These are phyloP conservation scores for Aspergillus hortae DNA, from an alignment of 2,329 filamentous ascomycete genomes.

Conservation along the genomic window DNA sequence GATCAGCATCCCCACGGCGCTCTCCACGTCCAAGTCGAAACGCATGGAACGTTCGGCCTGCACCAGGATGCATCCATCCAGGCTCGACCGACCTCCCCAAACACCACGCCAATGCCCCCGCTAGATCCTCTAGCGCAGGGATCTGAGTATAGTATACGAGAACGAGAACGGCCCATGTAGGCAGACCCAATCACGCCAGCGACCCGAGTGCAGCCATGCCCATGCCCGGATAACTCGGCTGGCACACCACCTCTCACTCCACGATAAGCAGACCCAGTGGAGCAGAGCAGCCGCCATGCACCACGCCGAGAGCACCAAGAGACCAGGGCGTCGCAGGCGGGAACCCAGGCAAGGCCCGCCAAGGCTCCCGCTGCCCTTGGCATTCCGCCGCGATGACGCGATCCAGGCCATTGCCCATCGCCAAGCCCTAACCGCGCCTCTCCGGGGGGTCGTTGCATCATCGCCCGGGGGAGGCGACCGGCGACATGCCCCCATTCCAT, in stretches of 20 bases:
- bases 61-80: no score
- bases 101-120: conserved; percentile 15
- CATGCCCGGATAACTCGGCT: conserved; percentile 16
- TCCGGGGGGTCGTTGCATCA: conserved; percentile 5
- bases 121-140: background rate
- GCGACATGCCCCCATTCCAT: background rate
- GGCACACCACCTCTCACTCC: background rate
- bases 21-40: conserved; percentile 2
- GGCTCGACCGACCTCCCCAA: no score
- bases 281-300: background rate
- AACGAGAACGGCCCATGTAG: background rate
- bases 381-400: conserved; percentile 15
- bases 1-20: background rate
- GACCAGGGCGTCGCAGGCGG: conserved; percentile 8
- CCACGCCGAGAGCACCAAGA: conserved; percentile 1
- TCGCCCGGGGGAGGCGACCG: background rate
- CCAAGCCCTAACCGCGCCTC: conserved; percentile 5
- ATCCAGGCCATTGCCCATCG: conserved; percentile 3
- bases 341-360: conserved; percentile 10
- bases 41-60: conserved; percentile 6
- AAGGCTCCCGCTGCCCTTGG: conserved; percentile 20
- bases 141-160: conserved; percentile 7
- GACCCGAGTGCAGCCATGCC: no score
- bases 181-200: no score
- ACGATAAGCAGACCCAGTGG: background rate